Conservation (phyloP, 345 rosid species). For the Eucalyptus curtisii region DNA sequence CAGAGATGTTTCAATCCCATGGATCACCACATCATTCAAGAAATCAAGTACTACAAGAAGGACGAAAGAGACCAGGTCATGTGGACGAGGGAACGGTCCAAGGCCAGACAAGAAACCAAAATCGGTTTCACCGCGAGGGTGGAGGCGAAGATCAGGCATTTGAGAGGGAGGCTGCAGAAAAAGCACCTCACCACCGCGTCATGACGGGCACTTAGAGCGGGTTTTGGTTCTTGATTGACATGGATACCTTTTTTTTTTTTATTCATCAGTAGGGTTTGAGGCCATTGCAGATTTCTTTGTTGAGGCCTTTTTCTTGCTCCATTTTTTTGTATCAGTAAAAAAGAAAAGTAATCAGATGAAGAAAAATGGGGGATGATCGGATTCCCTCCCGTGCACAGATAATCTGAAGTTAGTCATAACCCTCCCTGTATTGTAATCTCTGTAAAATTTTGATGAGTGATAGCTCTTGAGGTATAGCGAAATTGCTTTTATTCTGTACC, state of each 20-base stretch:
- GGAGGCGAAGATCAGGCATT: constrained; percentile 81
- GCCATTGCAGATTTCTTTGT: constrained; percentile 1
- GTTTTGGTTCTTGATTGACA: background rate
- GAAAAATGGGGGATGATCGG: constrained; percentile 1
- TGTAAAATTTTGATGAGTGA: background rate
- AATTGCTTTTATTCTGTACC: background rate
- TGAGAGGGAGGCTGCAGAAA: constrained; percentile 57
- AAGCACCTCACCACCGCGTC: constrained; percentile 22
- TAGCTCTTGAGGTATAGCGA: background rate
- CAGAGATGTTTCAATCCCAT: constrained; percentile 81
- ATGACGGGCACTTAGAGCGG: background rate
- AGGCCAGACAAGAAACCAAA: constrained; percentile 88
- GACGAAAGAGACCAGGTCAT: constrained; percentile 64
- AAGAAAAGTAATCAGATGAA: background rate
- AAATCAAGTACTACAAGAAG: constrained; percentile 77
- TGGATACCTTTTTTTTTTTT: background rate
- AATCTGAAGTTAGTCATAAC: background rate
- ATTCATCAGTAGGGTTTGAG: background rate
- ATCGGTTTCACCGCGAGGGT: constrained; percentile 92
- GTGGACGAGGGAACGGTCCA: constrained; percentile 89
- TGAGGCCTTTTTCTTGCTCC: background rate
- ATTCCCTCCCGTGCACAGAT: background rate
- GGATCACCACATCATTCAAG: constrained; percentile 99
- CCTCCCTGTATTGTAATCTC: background rate
- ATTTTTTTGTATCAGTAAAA: constrained; percentile 1